Evolutionary conservation across 2,329 filamentous ascomycete genomes (phyloP), one percentile per base, ranked within the genome.

Genomic region (Thelonectria olida): DNA sequence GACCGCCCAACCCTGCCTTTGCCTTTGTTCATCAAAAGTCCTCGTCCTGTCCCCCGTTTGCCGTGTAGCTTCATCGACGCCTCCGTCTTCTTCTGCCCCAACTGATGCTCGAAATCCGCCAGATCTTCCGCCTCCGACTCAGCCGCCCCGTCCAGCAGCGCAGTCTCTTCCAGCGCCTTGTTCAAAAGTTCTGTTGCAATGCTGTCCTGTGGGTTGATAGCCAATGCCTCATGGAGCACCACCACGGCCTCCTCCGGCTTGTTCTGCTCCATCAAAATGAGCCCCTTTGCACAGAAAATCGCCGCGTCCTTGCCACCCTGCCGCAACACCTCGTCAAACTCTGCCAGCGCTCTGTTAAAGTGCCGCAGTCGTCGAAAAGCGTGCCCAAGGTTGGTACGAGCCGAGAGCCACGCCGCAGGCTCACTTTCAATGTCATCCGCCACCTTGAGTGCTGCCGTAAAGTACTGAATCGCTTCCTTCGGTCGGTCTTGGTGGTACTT

Each of bases 401-500:
- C 94, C 2, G 92, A 88, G 3, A 97, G 81, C 89, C 92, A 96
- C 1, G 95, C 92, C 48, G 88, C 86, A 0, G 92, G 88, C 63
- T 97, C 92, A 56, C 92, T 91, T 64, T 93, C 90, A 63, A 96
- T 93, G 36, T 95, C 90, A 4, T 89, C 85, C 2, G 93, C 92
- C 54, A 97, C 87, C 48, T 85, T 81, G 17, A 99, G 85, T 0
- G 96, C 92, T 63, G 89, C 87, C 7, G 84, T 84, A 76, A 99
- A 98, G 64, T 94, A 87, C 27, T 88, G 84, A 9, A 92, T 88
- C 0, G 96, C 93, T 22, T 91, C 89, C 61, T 88, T 84, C 7
- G 93, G 86, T 51, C 91, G 87, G 68, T 92, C 89, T 74, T 97
- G 93, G 75, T 98, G 93, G 74, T 97, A 99, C 67, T 93, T 90